Evolutionary conservation across 106 monocot species (phyloP).

Genomic region (Phalaenopsis equestris): DNA sequence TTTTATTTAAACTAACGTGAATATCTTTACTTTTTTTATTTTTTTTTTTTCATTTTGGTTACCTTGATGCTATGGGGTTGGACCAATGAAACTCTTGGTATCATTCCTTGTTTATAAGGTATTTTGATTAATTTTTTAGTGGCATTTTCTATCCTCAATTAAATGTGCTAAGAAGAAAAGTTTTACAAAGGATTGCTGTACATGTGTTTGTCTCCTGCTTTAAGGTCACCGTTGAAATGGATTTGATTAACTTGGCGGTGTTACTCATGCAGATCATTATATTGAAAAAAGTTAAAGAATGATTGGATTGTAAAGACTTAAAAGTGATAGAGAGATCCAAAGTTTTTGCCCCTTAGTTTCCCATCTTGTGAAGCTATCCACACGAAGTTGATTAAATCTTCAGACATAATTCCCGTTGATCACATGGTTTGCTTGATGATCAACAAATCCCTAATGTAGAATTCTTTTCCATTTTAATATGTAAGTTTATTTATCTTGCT

Average conservation of each 20-base stretch:
- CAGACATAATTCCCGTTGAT: neutral
- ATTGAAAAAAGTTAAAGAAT: slow-evolving; percentile 7
- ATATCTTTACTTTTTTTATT: neutral
- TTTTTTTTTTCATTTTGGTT: neutral
- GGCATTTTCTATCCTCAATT: neutral
- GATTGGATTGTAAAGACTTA: slow-evolving; percentile 15
- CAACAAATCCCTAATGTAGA: neutral
- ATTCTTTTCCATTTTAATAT: neutral
- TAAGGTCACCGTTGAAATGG: neutral
- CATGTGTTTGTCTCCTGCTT: slow-evolving; percentile 2
- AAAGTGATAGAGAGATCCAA: slow-evolving; percentile 6
- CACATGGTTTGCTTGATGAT: slow-evolving; percentile 7
- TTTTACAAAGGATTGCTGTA: neutral
- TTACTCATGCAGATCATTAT: slow-evolving; percentile 13
- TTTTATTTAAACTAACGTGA: neutral
- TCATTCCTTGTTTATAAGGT: neutral
- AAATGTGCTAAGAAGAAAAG: neutral
- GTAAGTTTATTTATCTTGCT: slow-evolving; percentile 13
- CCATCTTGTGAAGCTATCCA: slow-evolving; percentile 13
- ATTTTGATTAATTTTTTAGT: neutral
- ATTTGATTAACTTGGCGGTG: slow-evolving; percentile 12
- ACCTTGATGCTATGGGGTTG: neutral
- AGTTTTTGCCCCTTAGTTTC: slow-evolving; percentile 1
- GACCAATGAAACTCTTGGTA: neutral
- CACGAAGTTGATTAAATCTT: slow-evolving; percentile 1